Evolutionary conservation across 345 rosid genomes (phyloP), one percentile per base, ranked within the genome.

Genomic region (Hirschfeldia incana): DNA sequence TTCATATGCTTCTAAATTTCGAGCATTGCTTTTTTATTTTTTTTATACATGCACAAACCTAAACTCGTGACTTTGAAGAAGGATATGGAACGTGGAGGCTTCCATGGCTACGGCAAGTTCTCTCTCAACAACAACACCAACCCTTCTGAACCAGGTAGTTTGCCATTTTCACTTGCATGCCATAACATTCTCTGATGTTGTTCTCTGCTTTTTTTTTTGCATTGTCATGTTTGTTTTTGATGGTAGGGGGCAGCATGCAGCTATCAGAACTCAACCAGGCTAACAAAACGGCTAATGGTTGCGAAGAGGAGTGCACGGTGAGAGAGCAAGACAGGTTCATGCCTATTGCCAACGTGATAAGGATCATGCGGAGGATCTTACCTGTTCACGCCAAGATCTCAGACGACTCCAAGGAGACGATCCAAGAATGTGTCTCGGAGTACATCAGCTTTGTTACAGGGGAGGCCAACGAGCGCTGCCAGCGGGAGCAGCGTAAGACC

Each of bases 391-490:
- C 97, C 39, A 94, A 92, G 79, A 94, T 92, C 76, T 91, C 98
- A 0, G 98, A 94, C 10, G 98, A 94, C 1, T 94, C 98, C 42
- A 94, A 94, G 86, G 98, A 94, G 81, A 92, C 97, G 0, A 86
- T 94, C 83, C 98, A 94, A 77, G 98, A 94, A 84, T 94, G 98
- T 32, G 98, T 92, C 34, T 94, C 98, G 0, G 98, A 92, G 86
- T 94, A 81, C 92, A 94, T 94, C 86, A 94, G 97, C 88, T 92
- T 94, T 92, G 84, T 94, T 76, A 94, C 98, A 0, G 97, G 98
- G 0, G 98, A 94, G 73, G 98, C 98, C 78, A 94, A 94, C 13
- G 98, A 94, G 78, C 91, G 92, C 8, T 94, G 98, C 89, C 97
- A 91, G 83, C 84, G 88, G 0, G 98, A 92, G 91, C 98, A 92